phyloP scores from a whole-genome alignment of 345 rosid genomes.

The Hibiscus trionum region DNA sequence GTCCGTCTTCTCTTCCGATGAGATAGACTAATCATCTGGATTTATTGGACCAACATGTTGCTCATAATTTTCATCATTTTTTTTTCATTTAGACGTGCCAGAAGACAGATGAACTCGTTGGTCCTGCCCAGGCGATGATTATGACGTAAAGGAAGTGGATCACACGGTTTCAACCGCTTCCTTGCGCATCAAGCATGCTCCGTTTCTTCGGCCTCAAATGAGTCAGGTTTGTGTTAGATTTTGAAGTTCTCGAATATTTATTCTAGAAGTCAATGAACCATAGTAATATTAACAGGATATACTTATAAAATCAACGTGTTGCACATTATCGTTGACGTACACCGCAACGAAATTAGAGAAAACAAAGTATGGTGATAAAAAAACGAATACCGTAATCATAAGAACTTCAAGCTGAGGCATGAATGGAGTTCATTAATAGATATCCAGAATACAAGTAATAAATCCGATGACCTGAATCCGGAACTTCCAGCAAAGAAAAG shows the following conservation, averaged over 20 bases:
- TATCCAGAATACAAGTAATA: not conserved
- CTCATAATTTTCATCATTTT: not conserved
- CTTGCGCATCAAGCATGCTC: constrained; percentile 68
- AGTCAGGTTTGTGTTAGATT: constrained; percentile 45
- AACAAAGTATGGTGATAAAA: not conserved
- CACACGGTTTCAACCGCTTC: constrained; percentile 61
- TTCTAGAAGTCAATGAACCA: not conserved
- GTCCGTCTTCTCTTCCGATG: no score
- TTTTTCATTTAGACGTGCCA: not conserved
- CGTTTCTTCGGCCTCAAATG: constrained; percentile 76
- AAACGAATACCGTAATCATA: not conserved
- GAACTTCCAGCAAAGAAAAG: not conserved
- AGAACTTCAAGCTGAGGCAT: not conserved
- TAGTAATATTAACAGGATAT: not conserved
- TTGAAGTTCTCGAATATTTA: not conserved
- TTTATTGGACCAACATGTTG: no score
- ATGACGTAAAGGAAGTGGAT: constrained; percentile 52
- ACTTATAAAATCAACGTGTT: not conserved
- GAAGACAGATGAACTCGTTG: constrained; percentile 34
- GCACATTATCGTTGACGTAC: not conserved
- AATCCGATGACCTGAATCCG: not conserved
- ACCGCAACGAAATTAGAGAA: not conserved
- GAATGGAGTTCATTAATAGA: not conserved
- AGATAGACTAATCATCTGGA: no score
- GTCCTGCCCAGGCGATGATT: constrained; percentile 48